These are phyloP conservation scores for Colletotrichum aenigma DNA, from an alignment of 2,329 filamentous ascomycete species.

Conservation along the genomic window DNA sequence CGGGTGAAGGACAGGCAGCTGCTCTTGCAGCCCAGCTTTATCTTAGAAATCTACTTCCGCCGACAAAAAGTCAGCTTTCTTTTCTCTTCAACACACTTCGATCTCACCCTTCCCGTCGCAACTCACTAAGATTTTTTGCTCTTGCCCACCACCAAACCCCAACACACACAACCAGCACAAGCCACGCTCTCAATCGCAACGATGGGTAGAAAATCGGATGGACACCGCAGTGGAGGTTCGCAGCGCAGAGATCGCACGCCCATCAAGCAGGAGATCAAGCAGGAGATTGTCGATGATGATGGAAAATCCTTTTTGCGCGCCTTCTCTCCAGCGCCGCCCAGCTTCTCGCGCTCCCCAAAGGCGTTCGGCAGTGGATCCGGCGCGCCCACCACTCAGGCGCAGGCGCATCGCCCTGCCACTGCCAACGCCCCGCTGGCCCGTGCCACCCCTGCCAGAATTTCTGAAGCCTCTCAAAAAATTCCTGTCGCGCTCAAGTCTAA, in stretches of 20 bases:
- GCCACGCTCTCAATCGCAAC: background rate
- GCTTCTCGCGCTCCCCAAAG: background rate
- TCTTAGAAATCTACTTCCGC: background rate
- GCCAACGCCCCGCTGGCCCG: background rate
- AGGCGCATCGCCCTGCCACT: background rate
- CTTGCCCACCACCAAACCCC: background rate
- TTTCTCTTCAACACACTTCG: background rate
- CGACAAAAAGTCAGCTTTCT: background rate
- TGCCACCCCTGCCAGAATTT: conserved; percentile 10
- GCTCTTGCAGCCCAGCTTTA: background rate
- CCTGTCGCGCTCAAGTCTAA: background rate
- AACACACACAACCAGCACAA: background rate
- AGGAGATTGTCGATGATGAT: background rate
- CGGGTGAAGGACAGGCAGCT: background rate
- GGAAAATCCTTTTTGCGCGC: conserved; percentile 12
- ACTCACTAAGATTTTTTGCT: background rate
- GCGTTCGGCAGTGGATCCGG: background rate
- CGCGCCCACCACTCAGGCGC: background rate
- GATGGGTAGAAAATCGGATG: background rate
- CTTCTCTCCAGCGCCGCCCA: background rate
- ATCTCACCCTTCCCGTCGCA: background rate
- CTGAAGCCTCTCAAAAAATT: conserved; percentile 14
- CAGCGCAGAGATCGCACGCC: background rate
- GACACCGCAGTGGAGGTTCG: background rate
- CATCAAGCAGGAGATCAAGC: background rate